Conservation (phyloP, 805 yeast genomes). For the Candida dajiaensis region DNA sequence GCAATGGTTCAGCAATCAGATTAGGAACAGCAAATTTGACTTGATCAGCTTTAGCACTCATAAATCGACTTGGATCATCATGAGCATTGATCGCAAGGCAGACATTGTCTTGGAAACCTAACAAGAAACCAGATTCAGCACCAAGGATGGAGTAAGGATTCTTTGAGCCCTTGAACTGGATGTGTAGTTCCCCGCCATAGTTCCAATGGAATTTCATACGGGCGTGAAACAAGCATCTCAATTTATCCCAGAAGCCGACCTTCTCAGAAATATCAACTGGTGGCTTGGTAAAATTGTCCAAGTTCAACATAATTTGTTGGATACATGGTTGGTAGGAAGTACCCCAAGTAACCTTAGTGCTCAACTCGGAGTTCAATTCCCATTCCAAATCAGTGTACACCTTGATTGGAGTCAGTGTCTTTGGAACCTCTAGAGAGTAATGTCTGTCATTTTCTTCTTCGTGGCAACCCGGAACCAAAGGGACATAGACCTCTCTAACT, state of each 20-base stretch:
- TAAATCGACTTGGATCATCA: slow-evolving; percentile 62
- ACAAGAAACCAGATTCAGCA: slow-evolving; percentile 66
- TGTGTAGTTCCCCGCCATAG: slow-evolving; percentile 45
- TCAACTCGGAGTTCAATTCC: slow-evolving; percentile 44
- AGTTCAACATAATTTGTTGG: slow-evolving; percentile 68
- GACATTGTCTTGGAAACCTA: slow-evolving; percentile 64
- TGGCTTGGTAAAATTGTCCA: slow-evolving; percentile 84
- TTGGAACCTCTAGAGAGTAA: slow-evolving; percentile 59
- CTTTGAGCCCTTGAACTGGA: slow-evolving; percentile 66
- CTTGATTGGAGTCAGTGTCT: slow-evolving; percentile 73
- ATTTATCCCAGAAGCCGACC: slow-evolving; percentile 91
- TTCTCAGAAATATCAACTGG: slow-evolving; percentile 82
- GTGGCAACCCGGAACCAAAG: slow-evolving; percentile 45
- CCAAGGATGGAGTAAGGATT: slow-evolving; percentile 74
- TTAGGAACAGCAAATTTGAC: slow-evolving; percentile 75
- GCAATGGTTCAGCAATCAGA: slow-evolving; percentile 46
- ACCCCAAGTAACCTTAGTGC: slow-evolving; percentile 79
- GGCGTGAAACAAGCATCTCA: slow-evolving; percentile 74
- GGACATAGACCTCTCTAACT: slow-evolving; percentile 55
- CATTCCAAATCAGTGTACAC: slow-evolving; percentile 57
- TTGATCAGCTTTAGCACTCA: slow-evolving; percentile 55
- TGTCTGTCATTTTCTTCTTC: slow-evolving; percentile 33
- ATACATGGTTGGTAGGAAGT: slow-evolving; percentile 78
- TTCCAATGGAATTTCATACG: slow-evolving; percentile 47
- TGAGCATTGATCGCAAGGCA: slow-evolving; percentile 54